Conservation (phyloP, 2,329 filamentous ascomycete genomes). For the Myriosclerotinia curreyana region DNA sequence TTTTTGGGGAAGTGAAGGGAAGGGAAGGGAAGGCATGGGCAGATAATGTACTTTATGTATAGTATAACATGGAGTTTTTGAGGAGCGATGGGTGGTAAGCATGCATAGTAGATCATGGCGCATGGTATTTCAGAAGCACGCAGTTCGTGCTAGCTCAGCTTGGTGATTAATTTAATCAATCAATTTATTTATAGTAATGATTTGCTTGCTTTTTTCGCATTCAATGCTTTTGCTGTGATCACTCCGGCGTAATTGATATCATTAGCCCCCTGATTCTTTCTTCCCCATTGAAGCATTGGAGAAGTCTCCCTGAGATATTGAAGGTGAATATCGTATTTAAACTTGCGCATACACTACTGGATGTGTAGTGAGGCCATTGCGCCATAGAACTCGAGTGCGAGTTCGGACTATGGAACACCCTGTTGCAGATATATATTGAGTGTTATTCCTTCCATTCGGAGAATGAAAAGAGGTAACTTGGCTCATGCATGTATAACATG, state of each 20-base stretch:
- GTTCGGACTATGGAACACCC: no score
- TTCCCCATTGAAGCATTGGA: no score
- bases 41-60: background rate
- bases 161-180: background rate
- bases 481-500: no score
- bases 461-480: no score
- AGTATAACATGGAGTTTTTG: background rate
- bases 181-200: background rate
- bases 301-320: no score
- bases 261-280: no score
- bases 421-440: no score
- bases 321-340: background rate
- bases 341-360: no score
- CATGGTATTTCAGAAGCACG: background rate
- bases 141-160: constrained; percentile 9
- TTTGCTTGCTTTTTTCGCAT: background rate
- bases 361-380: no score
- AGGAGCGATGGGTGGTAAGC: background rate
- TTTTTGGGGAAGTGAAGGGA: background rate
- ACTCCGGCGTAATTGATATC: no score
- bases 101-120: background rate
- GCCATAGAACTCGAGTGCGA: no score
- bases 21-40: background rate
- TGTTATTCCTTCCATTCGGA: no score
- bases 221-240: background rate